Conservation (phyloP, 176 grass and related monocot genomes). For the Poa pratensis region DNA sequence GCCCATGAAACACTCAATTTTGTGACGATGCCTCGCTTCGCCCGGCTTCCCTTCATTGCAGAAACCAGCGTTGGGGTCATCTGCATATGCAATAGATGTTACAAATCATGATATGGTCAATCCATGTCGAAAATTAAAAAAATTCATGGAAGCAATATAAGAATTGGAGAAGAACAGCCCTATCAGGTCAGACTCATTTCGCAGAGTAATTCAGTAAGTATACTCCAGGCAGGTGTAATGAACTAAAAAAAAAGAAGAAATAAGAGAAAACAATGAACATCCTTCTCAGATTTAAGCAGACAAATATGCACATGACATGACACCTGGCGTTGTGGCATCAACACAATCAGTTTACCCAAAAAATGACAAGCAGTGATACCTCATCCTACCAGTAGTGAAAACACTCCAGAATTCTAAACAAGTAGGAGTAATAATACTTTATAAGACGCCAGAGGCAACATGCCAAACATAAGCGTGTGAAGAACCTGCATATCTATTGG, state of each 20-base stretch:
- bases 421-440: neutral
- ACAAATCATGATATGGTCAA: neutral
- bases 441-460: neutral
- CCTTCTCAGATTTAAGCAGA: neutral
- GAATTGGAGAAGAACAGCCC: neutral
- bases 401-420: neutral
- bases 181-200: neutral
- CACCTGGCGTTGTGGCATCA: neutral
- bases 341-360: neutral
- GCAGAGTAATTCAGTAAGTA: conserved; percentile 9
- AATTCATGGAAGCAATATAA: conserved; percentile 9
- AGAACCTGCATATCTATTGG: conserved; percentile 11
- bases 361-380: neutral
- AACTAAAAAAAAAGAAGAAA: neutral
- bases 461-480: neutral
- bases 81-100: conserved; percentile 47
- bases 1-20: conserved; percentile 81
- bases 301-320: neutral
- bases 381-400: neutral
- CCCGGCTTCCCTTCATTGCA: conserved; percentile 84
- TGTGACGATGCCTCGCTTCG: conserved; percentile 49
- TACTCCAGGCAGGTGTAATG: neutral
- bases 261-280: neutral
- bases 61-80: conserved; percentile 46
- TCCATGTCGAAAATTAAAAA: neutral